Evolutionary conservation across 2,329 filamentous ascomycete species (phyloP).

Genomic region (Apiospora koreana): DNA sequence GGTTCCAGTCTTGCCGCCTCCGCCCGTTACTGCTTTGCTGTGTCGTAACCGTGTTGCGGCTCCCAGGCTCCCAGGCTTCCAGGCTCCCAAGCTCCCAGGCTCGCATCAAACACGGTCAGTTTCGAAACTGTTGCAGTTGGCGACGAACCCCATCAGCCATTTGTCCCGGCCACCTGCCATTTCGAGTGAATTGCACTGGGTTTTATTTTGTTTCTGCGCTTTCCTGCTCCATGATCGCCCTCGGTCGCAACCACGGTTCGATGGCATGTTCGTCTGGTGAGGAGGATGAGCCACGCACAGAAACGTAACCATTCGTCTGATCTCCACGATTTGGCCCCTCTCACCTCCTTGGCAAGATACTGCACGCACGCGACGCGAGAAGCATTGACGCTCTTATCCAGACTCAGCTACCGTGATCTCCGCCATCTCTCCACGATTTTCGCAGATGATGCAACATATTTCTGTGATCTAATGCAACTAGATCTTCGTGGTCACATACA

Average conservation of each 20-base stretch:
- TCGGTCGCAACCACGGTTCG: background rate
- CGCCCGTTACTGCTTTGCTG: background rate
- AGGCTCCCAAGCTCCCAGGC: background rate
- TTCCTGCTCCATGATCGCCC: background rate
- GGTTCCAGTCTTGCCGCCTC: background rate
- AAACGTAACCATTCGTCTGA: background rate
- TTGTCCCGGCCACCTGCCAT: background rate
- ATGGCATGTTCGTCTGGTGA: background rate
- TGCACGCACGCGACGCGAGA: background rate
- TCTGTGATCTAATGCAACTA: background rate
- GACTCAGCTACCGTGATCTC: background rate
- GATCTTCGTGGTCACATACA: background rate
- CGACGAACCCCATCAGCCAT: background rate
- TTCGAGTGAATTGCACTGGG: background rate
- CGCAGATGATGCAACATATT: background rate
- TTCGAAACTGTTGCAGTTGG: slow-evolving; percentile 7
- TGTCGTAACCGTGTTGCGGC: background rate
- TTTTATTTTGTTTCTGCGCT: background rate
- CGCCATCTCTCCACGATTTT: background rate
- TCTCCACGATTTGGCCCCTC: background rate
- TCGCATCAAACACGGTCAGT: background rate
- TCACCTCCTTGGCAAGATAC: background rate
- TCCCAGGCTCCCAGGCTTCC: background rate
- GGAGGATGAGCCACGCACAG: background rate
- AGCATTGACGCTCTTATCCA: background rate